phyloP scores from a whole-genome alignment of 1,284 basidiomycete species.

The Boletus semigastroideus region DNA sequence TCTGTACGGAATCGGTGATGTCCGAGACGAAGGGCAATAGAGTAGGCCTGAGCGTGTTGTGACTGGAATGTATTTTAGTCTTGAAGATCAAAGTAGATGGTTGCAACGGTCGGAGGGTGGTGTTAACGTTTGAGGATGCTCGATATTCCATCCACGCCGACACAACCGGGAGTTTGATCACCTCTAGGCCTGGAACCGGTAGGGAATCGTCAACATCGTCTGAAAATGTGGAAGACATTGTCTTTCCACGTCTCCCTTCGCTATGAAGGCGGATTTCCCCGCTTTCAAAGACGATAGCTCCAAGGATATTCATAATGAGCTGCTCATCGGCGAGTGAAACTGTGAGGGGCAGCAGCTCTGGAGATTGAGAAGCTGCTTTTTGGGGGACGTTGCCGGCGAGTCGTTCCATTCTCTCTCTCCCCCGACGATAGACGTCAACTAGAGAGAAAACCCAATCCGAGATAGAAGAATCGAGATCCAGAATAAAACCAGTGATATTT shows the following conservation, averaged over 20 bases:
- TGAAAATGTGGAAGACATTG: constrained; percentile 36
- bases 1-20: constrained; percentile 63
- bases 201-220: constrained; percentile 50
- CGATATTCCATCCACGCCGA: constrained; percentile 85
- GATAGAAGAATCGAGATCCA: constrained; percentile 83
- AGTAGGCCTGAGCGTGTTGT: constrained; percentile 78
- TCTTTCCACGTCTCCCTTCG: constrained; percentile 37
- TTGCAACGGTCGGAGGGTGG: constrained; percentile 30
- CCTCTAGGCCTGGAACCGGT: constrained; percentile 53
- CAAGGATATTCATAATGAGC: constrained; percentile 63
- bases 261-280: constrained; percentile 74
- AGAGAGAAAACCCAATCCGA: constrained; percentile 79
- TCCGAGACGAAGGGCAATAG: constrained; percentile 83
- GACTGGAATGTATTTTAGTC: constrained; percentile 81
- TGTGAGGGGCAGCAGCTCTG: constrained; percentile 10
- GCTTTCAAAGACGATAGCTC: constrained; percentile 77
- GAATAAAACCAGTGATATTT: constrained; percentile 81
- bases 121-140: constrained; percentile 46
- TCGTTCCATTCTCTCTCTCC: constrained; percentile 73
- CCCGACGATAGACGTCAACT: constrained; percentile 82
- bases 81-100: constrained; percentile 70
- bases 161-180: constrained; percentile 75
- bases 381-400: constrained; percentile 53
- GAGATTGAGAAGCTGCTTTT: constrained; percentile 35
- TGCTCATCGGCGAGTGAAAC: constrained; percentile 13